Percentiles rank a stretch among this genome's conserved stretches.
phyloP scores from a whole-genome alignment of 345 rosid species.

The Pistacia atlantica region DNA sequence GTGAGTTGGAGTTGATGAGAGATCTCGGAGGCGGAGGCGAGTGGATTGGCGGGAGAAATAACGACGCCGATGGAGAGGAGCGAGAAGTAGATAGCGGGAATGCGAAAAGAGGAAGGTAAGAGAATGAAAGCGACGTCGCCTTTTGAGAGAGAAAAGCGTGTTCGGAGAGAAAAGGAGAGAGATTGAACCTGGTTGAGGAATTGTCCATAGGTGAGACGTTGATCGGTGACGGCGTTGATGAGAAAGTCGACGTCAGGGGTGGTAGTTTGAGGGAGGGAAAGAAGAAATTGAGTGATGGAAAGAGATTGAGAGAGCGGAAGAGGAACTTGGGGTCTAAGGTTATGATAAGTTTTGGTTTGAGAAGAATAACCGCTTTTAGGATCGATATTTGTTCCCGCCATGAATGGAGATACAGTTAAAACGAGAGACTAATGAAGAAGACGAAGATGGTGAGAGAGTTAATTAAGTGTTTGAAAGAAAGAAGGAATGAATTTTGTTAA shows the following conservation, averaged over 20 bases:
- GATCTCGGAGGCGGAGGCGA: slow-evolving; percentile 29
- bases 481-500: too few relatives aligned
- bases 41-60: slow-evolving; percentile 35
- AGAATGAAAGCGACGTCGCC: slow-evolving; percentile 37
- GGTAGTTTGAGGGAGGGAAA: slow-evolving; percentile 50
- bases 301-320: slow-evolving; percentile 56
- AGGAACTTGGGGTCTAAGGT: slow-evolving; percentile 53
- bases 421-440: too few relatives aligned
- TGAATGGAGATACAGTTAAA: too few relatives aligned
- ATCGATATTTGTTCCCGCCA: slow-evolving; percentile 10
- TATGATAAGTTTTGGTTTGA: slow-evolving; percentile 51
- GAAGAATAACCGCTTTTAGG: slow-evolving; percentile 51
- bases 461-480: too few relatives aligned
- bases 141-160: slow-evolving; percentile 24
- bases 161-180: slow-evolving; percentile 17
- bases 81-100: slow-evolving; percentile 40
- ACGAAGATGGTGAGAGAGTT: too few relatives aligned
- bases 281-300: slow-evolving; percentile 47
- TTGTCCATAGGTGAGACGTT: not conserved
- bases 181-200: slow-evolving; percentile 19
- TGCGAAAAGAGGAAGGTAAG: slow-evolving; percentile 28
- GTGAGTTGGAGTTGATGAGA: slow-evolving; percentile 34
- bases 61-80: slow-evolving; percentile 41
- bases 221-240: not conserved
- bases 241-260: slow-evolving; percentile 17